These are phyloP conservation scores for Penicillium goetzii DNA, from an alignment of 495 filamentous ascomycete species.

Conservation along the genomic window DNA sequence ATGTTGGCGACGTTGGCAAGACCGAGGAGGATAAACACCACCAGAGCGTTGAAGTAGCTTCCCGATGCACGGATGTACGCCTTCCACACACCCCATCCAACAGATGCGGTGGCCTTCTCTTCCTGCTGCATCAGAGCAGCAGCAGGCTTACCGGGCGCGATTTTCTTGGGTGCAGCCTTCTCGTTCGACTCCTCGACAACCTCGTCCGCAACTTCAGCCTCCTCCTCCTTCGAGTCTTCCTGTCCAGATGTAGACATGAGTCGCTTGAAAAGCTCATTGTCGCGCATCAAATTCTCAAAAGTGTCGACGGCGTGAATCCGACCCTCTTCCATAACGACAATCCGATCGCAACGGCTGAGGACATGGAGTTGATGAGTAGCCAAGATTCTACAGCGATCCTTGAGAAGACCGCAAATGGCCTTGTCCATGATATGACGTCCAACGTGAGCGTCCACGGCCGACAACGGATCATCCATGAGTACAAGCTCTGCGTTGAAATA, in stretches of 20 bases:
- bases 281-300: constrained; percentile 80
- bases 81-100: constrained; percentile 80
- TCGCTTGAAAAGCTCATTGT: constrained; percentile 72
- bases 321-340: constrained; percentile 89
- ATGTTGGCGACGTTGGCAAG: constrained; percentile 82
- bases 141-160: constrained; percentile 57
- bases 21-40: constrained; percentile 67
- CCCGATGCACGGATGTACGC: constrained; percentile 83
- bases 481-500: constrained; percentile 83
- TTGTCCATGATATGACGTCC: constrained; percentile 96
- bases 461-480: constrained; percentile 83
- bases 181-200: constrained; percentile 55
- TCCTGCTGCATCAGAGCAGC: constrained; percentile 86
- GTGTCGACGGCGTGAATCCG: constrained; percentile 82
- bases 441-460: constrained; percentile 84
- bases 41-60: constrained; percentile 65
- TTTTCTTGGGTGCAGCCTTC: constrained; percentile 59
- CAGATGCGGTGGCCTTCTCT: constrained; percentile 79
- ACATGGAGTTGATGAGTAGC: constrained; percentile 96
- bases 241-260: constrained; percentile 83
- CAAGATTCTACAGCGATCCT: constrained; percentile 85
- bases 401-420: constrained; percentile 86
- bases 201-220: constrained; percentile 46
- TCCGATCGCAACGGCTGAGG: constrained; percentile 83
- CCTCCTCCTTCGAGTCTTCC: constrained; percentile 61